Evolutionary conservation across 176 grass and related monocot species (phyloP).

Genomic region (Oryza nivara): DNA sequence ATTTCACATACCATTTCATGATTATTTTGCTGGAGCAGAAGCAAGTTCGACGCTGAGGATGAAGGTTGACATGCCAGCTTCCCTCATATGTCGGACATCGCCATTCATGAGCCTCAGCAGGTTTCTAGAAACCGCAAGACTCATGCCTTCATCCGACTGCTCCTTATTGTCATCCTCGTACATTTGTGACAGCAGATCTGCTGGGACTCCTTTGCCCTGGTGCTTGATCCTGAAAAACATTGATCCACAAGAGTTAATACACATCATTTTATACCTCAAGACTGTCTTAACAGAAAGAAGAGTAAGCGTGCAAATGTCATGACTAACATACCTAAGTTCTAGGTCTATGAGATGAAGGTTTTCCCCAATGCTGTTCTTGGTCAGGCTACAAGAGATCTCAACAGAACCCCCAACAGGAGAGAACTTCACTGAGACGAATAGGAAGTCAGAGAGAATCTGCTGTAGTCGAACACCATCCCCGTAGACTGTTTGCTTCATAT

Average conservation of each 20-base stretch:
- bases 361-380: constrained; percentile 72
- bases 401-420: constrained; percentile 75
- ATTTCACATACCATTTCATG: constrained; percentile 24
- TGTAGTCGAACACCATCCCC: constrained; percentile 83
- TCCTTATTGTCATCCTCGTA: constrained; percentile 61
- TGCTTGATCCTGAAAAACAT: constrained; percentile 68
- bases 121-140: constrained; percentile 80
- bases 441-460: constrained; percentile 84
- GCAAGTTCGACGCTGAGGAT: constrained; percentile 80
- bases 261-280: background rate
- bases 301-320: constrained; percentile 10
- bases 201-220: constrained; percentile 57
- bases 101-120: constrained; percentile 94
- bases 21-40: constrained; percentile 35
- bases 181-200: constrained; percentile 74
- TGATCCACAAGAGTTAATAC: background rate
- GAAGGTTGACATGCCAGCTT: constrained; percentile 76
- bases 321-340: constrained; percentile 63
- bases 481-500: constrained; percentile 70
- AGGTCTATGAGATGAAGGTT: constrained; percentile 77
- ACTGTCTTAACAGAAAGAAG: constrained; percentile 24
- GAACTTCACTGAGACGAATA: constrained; percentile 78
- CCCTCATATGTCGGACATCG: constrained; percentile 70
- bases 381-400: constrained; percentile 61
- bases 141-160: constrained; percentile 68